Conservation (phyloP, 257 asterid genomes). For the Salvia splendens region DNA sequence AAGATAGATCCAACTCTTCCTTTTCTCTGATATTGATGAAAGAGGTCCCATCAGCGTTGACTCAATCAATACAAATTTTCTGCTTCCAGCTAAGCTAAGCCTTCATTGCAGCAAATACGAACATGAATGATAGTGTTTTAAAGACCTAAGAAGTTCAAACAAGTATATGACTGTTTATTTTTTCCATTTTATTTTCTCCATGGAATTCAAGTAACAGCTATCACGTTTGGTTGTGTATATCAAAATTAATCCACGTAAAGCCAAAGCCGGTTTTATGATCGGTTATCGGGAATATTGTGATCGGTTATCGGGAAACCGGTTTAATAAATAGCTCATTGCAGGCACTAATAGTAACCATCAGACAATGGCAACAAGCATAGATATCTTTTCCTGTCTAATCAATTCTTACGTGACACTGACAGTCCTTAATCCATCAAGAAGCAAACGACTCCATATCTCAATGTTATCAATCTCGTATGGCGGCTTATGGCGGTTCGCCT, state of each 20-base stretch:
- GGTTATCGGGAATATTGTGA: slow-evolving; percentile 4
- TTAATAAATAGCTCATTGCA: too few relatives aligned
- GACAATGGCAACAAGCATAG: too few relatives aligned
- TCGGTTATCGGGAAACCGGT: background rate
- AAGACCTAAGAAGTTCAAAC: background rate
- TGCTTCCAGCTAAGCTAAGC: background rate
- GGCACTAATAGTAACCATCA: too few relatives aligned
- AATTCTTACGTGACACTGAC: too few relatives aligned
- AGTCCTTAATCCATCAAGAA: too few relatives aligned
- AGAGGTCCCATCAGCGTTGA: background rate
- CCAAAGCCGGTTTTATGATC: slow-evolving; percentile 1
- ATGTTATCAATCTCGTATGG: too few relatives aligned
- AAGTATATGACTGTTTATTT: too few relatives aligned
- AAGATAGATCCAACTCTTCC: background rate
- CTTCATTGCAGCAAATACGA: slow-evolving; percentile 5
- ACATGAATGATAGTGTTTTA: background rate
- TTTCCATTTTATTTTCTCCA: too few relatives aligned
- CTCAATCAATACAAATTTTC: background rate
- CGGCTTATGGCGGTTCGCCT: too few relatives aligned
- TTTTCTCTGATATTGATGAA: background rate
- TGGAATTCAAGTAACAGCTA: background rate
- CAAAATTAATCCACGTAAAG: background rate
- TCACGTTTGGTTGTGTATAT: background rate
- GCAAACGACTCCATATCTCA: too few relatives aligned
- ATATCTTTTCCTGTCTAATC: too few relatives aligned